phyloP scores from a whole-genome alignment of 2,329 filamentous ascomycete genomes.

The Pyricularia grisea region DNA sequence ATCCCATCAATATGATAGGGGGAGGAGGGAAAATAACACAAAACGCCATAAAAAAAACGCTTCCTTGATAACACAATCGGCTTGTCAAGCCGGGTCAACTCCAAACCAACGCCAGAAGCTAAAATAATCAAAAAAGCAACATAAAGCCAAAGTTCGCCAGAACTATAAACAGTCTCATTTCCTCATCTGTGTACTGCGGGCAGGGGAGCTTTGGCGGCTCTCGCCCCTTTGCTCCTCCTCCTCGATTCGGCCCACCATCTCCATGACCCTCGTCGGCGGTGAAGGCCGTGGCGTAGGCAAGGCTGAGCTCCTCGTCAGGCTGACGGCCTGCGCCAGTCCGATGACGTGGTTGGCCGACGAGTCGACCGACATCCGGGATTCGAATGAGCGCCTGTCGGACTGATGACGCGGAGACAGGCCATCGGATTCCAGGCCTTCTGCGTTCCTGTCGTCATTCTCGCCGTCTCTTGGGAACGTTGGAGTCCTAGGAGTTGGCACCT shows the following conservation, averaged over 20 bases:
- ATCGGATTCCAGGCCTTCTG: background rate
- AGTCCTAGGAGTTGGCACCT: background rate
- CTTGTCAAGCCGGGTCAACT: background rate
- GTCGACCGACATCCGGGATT: conserved; percentile 7
- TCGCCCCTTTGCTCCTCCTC: conserved; percentile 14
- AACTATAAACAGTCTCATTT: background rate
- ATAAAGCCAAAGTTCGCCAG: background rate
- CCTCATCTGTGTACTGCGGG: background rate
- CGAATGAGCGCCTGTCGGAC: conserved; percentile 4
- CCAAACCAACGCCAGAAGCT: background rate
- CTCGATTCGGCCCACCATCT: conserved; percentile 49
- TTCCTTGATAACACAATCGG: background rate
- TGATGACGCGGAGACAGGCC: background rate
- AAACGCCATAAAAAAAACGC: background rate
- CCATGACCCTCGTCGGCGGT: conserved; percentile 32
- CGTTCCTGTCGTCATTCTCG: background rate
- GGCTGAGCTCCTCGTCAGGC: conserved; percentile 14
- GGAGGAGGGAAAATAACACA: background rate
- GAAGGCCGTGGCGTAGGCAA: background rate
- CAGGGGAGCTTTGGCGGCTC: conserved; percentile 30
- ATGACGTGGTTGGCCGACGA: background rate
- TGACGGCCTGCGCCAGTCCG: conserved; percentile 35
- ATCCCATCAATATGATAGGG: background rate
- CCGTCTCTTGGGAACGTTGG: background rate
- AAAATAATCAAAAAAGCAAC: background rate